Base-by-base conservation (phyloP, 495 filamentous ascomycete genomes). In the Aspergillus sclerotioniger region DNA sequence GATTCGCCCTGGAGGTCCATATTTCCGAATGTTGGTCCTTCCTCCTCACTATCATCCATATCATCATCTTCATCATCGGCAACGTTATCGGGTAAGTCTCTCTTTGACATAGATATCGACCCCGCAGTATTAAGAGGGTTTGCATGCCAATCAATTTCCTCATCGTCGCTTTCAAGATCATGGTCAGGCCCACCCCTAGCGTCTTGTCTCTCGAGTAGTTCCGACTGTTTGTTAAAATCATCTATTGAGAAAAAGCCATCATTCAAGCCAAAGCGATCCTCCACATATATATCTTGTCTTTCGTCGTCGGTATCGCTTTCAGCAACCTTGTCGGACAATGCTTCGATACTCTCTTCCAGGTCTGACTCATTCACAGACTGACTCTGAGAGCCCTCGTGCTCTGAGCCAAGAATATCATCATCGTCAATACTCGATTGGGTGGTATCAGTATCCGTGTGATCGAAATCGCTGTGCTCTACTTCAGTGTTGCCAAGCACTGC, bases 221-320 rank as follows among this genome's bases (percentile, higher is more conserved):
- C 89, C 5, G 90, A 88, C 65, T 95, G 89, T 63, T 87, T 90
- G 80, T 98, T 98, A 81, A 98, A 98, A 51, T 96, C 87, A 58
- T 98, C 92, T 59, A 98, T 96, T 1, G 91, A 96, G 74, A 98
- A 98, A 75, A 98, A 98, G 4, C 91, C 94, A 66, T 98, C 94
- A 68, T 98, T 98, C 19, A 91, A 71, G 13, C 87, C 87, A 59
- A 87, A 79, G 15, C 73, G 74, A 62, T 90, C 87, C 50, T 83
- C 72, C 12, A 78, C 65, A 54, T 69, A 91, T 54, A 72, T 74
- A 8, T 72, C 71, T 12, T 48, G 72, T 25, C 83, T 67, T 33
- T 59, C 63, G 51, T 65, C 59, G n/a, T 43, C 39, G 13, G 13
- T 41, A 41, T 55, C 56, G 46, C 54, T 60, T 16, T 64, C 67